A percentile compares a stretch with the other conserved stretches of the same genome.
These are phyloP conservation scores for Umbellularia californica DNA, from an alignment of 164 flowering plant species.

Conservation along the genomic window DNA sequence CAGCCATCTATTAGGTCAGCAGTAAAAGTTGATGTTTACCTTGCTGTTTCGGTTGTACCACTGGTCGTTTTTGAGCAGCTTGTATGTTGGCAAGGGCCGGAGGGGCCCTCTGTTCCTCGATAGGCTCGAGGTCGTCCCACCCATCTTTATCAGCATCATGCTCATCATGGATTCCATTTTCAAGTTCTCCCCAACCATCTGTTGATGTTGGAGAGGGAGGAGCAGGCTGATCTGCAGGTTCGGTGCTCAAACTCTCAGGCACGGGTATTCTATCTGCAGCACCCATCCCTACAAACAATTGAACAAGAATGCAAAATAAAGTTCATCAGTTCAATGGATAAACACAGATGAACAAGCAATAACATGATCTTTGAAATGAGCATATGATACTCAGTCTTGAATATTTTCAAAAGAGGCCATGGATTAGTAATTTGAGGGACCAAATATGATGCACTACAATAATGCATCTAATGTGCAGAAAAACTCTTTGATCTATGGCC, in stretches of 20 bases:
- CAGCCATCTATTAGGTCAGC: not conserved
- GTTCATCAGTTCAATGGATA: not conserved
- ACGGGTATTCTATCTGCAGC: slow-evolving; percentile 36
- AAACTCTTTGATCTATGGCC: not conserved
- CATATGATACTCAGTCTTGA: not conserved
- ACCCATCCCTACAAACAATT: slow-evolving; percentile 29
- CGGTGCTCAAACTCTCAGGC: slow-evolving; percentile 31
- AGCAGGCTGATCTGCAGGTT: slow-evolving; percentile 47
- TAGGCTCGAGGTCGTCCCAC: slow-evolving; percentile 94
- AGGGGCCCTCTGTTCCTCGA: slow-evolving; percentile 74
- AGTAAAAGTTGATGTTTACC: slow-evolving; percentile 32
- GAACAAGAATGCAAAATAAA: slow-evolving; percentile 10
- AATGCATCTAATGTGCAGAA: not conserved
- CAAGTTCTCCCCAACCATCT: slow-evolving; percentile 99
- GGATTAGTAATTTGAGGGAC: not conserved
- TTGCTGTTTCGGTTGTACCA: slow-evolving; percentile 64
- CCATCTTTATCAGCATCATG: slow-evolving; percentile 74
- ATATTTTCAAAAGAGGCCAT: not conserved
- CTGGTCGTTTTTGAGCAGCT: slow-evolving; percentile 92
- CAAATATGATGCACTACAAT: not conserved
- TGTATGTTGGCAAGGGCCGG: slow-evolving; percentile 81
- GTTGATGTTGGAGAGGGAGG: slow-evolving; percentile 83
- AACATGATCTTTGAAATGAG: not conserved
- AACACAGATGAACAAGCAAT: not conserved
- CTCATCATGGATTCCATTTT: slow-evolving; percentile 65